Evolutionary conservation across 768 basidiomycete species (phyloP).

Genomic region (Suillus weaverae): DNA sequence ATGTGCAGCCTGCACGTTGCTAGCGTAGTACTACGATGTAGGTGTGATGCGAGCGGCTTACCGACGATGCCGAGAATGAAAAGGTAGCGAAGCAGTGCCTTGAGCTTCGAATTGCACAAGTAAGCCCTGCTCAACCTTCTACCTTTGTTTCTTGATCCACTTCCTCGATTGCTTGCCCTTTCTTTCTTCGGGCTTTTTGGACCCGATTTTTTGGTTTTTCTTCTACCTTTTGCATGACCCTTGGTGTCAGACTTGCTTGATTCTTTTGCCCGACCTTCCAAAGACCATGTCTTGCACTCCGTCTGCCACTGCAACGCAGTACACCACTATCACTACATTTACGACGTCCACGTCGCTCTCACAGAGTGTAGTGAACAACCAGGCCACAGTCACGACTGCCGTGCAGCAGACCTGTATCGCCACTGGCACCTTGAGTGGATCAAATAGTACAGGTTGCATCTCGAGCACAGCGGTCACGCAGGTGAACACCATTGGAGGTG

Average conservation of each 20-base stretch:
- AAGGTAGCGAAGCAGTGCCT: neutral
- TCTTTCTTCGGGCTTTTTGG: conserved; percentile 3
- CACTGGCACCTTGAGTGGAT: conserved; percentile 26
- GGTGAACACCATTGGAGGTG: conserved; percentile 37
- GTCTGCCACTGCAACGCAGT: conserved; percentile 44
- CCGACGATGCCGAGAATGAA: neutral
- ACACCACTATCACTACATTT: conserved; percentile 37
- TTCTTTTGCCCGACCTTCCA: neutral
- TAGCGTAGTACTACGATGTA: too few relatives aligned
- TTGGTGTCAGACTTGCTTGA: neutral
- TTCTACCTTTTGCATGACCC: neutral
- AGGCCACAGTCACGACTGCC: conserved; percentile 35
- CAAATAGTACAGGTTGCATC: conserved; percentile 29
- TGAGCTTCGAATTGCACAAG: neutral
- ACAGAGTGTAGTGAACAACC: conserved; percentile 32
- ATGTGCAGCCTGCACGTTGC: neutral
- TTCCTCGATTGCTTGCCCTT: neutral
- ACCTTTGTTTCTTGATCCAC: conserved; percentile 11
- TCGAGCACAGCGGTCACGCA: conserved; percentile 27
- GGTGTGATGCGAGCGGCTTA: neutral
- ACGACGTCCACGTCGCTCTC: conserved; percentile 38
- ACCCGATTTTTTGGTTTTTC: neutral
- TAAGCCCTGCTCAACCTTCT: conserved; percentile 44
- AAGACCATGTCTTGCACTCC: conserved; percentile 41
- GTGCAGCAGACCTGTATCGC: conserved; percentile 33